These are phyloP conservation scores for Massarina eburnea DNA, from an alignment of 2,329 filamentous ascomycete species.

Conservation along the genomic window DNA sequence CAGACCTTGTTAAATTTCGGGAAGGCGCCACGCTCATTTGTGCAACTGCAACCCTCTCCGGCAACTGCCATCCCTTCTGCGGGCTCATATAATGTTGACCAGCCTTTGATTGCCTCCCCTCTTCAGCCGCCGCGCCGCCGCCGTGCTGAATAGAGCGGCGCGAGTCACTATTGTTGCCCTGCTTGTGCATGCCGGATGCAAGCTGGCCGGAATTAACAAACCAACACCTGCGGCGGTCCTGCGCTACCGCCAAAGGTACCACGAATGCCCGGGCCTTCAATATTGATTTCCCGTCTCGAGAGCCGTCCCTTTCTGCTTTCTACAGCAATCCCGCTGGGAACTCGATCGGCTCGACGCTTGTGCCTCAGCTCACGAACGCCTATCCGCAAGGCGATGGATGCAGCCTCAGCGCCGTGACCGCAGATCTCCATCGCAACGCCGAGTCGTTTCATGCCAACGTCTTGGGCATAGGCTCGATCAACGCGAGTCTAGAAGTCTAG, in stretches of 20 bases:
- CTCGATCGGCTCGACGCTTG: slow-evolving; percentile 12
- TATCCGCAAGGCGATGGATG: slow-evolving; percentile 1
- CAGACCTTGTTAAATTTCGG: slow-evolving; percentile 14
- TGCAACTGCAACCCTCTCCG: slow-evolving; percentile 12
- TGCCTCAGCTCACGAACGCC: slow-evolving; percentile 11
- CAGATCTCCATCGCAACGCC: not conserved
- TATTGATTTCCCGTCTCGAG: slow-evolving; percentile 5
- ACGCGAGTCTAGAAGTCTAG: not conserved
- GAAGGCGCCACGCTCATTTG: slow-evolving; percentile 21
- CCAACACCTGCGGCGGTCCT: too few relatives aligned
- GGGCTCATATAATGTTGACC: slow-evolving; percentile 1
- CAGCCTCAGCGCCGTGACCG: slow-evolving; percentile 7
- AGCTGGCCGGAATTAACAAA: slow-evolving; percentile 18
- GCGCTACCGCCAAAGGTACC: too few relatives aligned
- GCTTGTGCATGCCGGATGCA: not conserved
- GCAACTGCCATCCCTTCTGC: slow-evolving; percentile 12
- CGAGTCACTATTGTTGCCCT: not conserved
- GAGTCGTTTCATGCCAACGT: not conserved
- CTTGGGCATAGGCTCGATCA: not conserved
- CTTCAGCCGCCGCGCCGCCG: slow-evolving; percentile 4
- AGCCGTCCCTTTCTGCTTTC: slow-evolving; percentile 2
- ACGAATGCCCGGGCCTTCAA: too few relatives aligned
- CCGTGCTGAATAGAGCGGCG: not conserved
- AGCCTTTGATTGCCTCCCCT: slow-evolving; percentile 8
- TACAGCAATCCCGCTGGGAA: not conserved